Evolutionary conservation across 2,329 filamentous ascomycete genomes (phyloP), one percentile per base, ranked within the genome.

Genomic region (Claviceps maximensis): DNA sequence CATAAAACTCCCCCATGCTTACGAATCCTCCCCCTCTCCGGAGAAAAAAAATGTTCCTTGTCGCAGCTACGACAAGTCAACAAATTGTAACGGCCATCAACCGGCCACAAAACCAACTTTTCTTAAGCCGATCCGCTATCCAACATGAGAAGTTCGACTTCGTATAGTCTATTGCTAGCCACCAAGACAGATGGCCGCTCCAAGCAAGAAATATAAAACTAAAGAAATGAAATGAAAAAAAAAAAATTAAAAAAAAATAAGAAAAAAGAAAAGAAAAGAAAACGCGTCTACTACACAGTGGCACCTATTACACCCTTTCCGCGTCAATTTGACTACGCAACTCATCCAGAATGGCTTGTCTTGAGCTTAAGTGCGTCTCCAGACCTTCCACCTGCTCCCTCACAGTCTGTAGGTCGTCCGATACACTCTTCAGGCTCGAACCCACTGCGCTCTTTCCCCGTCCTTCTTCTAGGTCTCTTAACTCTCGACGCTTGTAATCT

Each of bases 351-450:
- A 84, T 80, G 58, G 84, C 80, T 69, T 91, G 81, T 56, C 93
- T 77, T 59, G 83, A 82, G 62, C 81, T 77, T 63, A 96, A 71
- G 74, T 98, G 93, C 56, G 75, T 72, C 72, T 95, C 89, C 59
- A 98, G 68, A 1, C 90, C 89, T 59, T 96, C 89, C 2, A 98
- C 84, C 74, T 98, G 91, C 70, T 97, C 91, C 63, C 80, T 84
- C n/a, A 98, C 88, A 47, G 87, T 87, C 62, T 86, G 79, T 65
- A 98, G 79, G 69, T 98, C 93, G 40, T 95, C 90, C 54, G 80
- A 74, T 44, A 96, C 82, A 40, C 83, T 82, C 69, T 89, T 86
- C 56, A 97, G 67, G 56, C 79, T 80, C 57, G 84, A 80, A 0
- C 88, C 89, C 8, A 78, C 80, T 63, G 83, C 82, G 50, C 74